Evolutionary conservation across 192 early-diverging fungal genomes (phyloP).

Genomic region (Spinellus fusiger): DNA sequence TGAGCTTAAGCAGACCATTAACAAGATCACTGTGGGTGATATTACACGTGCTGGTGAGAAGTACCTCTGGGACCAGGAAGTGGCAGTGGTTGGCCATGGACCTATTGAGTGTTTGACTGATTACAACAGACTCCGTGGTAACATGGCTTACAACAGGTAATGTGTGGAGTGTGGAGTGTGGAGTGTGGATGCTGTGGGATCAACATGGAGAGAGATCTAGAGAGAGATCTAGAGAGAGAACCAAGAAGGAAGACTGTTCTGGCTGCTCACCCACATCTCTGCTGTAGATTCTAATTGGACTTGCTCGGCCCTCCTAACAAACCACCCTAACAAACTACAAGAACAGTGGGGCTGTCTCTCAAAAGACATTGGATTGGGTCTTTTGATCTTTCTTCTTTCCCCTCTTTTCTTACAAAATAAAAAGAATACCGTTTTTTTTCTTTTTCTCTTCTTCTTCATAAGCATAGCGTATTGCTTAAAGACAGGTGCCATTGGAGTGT

Average conservation of each 20-base stretch:
- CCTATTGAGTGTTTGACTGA: constrained; percentile 90
- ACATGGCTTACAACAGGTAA: constrained; percentile 77
- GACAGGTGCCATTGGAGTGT: no score
- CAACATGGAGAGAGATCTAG: neutral
- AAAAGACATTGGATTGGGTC: no score
- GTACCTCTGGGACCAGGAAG: constrained; percentile 93
- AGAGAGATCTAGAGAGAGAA: no score
- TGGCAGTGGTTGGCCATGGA: constrained; percentile 71
- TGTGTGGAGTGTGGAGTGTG: neutral
- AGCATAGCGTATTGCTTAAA: no score
- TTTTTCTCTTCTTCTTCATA: no score
- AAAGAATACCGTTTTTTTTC: no score
- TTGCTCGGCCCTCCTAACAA: no score
- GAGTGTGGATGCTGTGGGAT: neutral
- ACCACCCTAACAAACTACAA: no score
- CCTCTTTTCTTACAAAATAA: no score
- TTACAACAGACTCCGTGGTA: constrained; percentile 83
- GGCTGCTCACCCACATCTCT: neutral
- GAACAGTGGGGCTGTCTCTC: no score
- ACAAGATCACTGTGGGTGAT: constrained; percentile 73
- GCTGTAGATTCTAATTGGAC: no score
- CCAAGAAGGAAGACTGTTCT: neutral
- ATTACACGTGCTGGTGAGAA: constrained; percentile 82
- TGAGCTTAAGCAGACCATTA: constrained; percentile 84
- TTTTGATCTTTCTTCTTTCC: no score